phyloP scores from a whole-genome alignment of 176 grass and related monocot genomes.

The Areca catechu region DNA sequence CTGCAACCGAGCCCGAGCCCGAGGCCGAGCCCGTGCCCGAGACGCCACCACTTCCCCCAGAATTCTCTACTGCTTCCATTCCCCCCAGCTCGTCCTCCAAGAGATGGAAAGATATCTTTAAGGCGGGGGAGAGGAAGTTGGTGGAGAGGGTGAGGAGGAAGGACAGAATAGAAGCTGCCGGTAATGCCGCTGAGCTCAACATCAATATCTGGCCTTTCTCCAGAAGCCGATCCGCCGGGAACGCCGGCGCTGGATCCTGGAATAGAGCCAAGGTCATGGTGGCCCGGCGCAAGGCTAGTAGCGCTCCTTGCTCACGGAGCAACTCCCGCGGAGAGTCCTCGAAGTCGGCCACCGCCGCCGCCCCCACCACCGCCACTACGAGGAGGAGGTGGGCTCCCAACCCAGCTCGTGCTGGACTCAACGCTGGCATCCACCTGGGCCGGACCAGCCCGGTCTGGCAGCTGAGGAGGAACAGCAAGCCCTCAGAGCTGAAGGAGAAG shows the following conservation, averaged over 20 bases:
- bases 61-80: slow-evolving; percentile 8
- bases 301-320: slow-evolving; percentile 89
- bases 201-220: slow-evolving; percentile 98
- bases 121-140: slow-evolving; percentile 37
- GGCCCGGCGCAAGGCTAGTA: slow-evolving; percentile 26
- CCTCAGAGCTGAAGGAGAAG: background rate
- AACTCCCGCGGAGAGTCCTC: slow-evolving; percentile 84
- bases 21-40: background rate
- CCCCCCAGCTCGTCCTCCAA: slow-evolving; percentile 27
- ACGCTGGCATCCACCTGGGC: slow-evolving; percentile 61
- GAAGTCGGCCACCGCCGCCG: background rate
- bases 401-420: slow-evolving; percentile 15
- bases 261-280: background rate
- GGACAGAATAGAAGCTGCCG: slow-evolving; percentile 21
- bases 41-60: background rate
- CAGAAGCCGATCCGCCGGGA: slow-evolving; percentile 83
- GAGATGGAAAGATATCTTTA: slow-evolving; percentile 72
- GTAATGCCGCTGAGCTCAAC: slow-evolving; percentile 77
- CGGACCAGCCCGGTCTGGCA: slow-evolving; percentile 66
- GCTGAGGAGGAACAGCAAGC: slow-evolving; percentile 39
- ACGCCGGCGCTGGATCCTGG: slow-evolving; percentile 15
- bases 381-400: slow-evolving; percentile 43
- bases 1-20: background rate
- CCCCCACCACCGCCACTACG: slow-evolving; percentile 18
- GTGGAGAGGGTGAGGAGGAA: slow-evolving; percentile 45